These are phyloP conservation scores for Endocalyx cinctus DNA, from an alignment of 2,329 filamentous ascomycete species.

Conservation along the genomic window DNA sequence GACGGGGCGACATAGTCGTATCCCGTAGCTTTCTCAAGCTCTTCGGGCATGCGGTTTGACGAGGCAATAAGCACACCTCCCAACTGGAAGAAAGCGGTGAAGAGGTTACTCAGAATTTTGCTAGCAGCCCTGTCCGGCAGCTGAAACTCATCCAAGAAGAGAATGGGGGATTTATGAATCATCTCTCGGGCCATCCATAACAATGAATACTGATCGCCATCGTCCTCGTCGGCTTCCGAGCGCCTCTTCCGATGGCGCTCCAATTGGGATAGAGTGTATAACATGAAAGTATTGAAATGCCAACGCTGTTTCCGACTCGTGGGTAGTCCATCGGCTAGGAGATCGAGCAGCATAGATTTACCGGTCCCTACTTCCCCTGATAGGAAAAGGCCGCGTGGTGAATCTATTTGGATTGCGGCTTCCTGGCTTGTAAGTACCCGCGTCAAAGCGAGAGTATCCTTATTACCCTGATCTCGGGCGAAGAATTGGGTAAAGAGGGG, in stretches of 20 bases:
- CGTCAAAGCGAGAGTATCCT: constrained; percentile 59
- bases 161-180: constrained; percentile 67
- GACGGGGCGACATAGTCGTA: constrained; percentile 57
- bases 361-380: constrained; percentile 80
- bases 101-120: constrained; percentile 74
- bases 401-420: constrained; percentile 65
- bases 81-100: constrained; percentile 76
- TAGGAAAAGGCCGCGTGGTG: constrained; percentile 69
- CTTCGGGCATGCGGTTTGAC: constrained; percentile 80
- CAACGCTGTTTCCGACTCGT: constrained; percentile 68
- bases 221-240: constrained; percentile 19
- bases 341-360: constrained; percentile 79
- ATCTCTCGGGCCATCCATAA: constrained; percentile 72
- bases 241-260: constrained; percentile 55
- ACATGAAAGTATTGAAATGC: constrained; percentile 86
- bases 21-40: constrained; percentile 70
- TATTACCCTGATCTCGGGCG: constrained; percentile 47
- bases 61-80: constrained; percentile 77
- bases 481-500: constrained; percentile 58
- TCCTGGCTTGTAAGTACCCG: constrained; percentile 66
- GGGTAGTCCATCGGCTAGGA: constrained; percentile 74
- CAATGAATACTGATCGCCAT: constrained; percentile 57
- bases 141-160: constrained; percentile 82
- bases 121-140: constrained; percentile 72
- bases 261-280: constrained; percentile 68